Evolutionary conservation across 2,329 filamentous ascomycete species (phyloP).

Genomic region (Alternaria sp.): DNA sequence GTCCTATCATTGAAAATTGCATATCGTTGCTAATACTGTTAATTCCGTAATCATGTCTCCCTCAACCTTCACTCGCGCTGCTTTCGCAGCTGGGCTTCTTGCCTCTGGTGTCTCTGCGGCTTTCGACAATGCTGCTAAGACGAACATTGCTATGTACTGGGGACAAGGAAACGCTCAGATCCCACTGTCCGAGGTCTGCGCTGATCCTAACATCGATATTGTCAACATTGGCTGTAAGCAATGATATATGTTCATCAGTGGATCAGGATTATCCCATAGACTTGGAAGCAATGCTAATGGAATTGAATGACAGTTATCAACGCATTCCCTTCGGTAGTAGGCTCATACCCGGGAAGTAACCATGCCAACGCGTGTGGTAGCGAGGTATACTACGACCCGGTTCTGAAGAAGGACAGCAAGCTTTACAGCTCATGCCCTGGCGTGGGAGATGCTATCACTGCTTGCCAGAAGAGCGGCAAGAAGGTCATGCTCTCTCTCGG

Average conservation of each 20-base stretch:
- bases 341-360: slow-evolving; percentile 62
- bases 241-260: neutral
- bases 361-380: slow-evolving; percentile 63
- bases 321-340: slow-evolving; percentile 59
- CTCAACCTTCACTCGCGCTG: slow-evolving; percentile 41
- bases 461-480: slow-evolving; percentile 47
- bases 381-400: slow-evolving; percentile 44
- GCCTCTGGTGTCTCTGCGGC: slow-evolving; percentile 50
- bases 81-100: slow-evolving; percentile 48
- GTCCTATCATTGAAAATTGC: slow-evolving; percentile 50
- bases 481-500: slow-evolving; percentile 58
- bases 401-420: neutral
- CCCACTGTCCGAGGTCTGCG: slow-evolving; percentile 61
- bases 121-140: slow-evolving; percentile 54
- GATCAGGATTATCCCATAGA: neutral
- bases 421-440: slow-evolving; percentile 24
- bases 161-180: slow-evolving; percentile 63
- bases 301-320: slow-evolving; percentile 54
- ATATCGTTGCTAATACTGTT: slow-evolving; percentile 28
- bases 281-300: slow-evolving; percentile 1
- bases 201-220: slow-evolving; percentile 62
- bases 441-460: slow-evolving; percentile 48
- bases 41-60: slow-evolving; percentile 50
- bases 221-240: slow-evolving; percentile 60
- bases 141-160: slow-evolving; percentile 65